Percentiles rank a stretch among this genome's conserved stretches.
Evolutionary conservation across 768 basidiomycete species (phyloP).

Genomic region (Russula ochroleuca): DNA sequence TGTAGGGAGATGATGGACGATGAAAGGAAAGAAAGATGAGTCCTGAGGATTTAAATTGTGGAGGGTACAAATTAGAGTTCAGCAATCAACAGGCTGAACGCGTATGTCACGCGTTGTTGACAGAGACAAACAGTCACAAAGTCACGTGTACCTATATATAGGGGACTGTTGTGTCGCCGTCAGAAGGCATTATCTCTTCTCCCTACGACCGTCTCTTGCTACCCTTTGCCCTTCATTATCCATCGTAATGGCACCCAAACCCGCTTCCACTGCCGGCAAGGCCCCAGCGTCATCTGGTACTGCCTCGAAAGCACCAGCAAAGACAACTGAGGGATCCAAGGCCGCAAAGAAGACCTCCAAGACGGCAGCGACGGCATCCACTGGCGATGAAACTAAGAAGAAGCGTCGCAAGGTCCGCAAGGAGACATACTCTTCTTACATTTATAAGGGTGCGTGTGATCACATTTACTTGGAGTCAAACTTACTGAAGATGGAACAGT

Average conservation of each 20-base stretch:
- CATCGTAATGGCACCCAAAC: constrained; percentile 59
- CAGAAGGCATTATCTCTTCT: constrained; percentile 8
- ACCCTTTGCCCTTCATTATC: constrained; percentile 16
- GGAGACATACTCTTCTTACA: constrained; percentile 93
- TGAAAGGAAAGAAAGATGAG: not conserved
- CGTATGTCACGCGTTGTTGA: constrained; percentile 30
- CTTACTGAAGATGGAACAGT: constrained; percentile 43
- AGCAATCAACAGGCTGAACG: constrained; percentile 37
- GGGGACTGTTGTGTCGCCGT: constrained; percentile 11
- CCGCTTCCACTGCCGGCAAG: constrained; percentile 81
- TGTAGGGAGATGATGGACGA: not conserved
- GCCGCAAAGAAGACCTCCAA: constrained; percentile 57
- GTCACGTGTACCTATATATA: constrained; percentile 23
- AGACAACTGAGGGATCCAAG: constrained; percentile 46
- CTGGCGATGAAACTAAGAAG: constrained; percentile 71
- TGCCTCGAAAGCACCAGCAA: constrained; percentile 58
- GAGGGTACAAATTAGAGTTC: constrained; percentile 35
- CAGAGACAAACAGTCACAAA: constrained; percentile 31
- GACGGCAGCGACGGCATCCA: constrained; percentile 52
- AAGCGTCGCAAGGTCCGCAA: constrained; percentile 83
- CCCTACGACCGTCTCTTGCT: constrained; percentile 13
- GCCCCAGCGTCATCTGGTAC: constrained; percentile 62
- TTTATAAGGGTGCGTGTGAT: constrained; percentile 71
- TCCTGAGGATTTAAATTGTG: constrained; percentile 33
- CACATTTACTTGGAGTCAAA: not conserved